Percentiles rank a stretch among this genome's conserved stretches.
Evolutionary conservation across 768 basidiomycete genomes (phyloP).

Genomic region (Neoboletus magnificus): DNA sequence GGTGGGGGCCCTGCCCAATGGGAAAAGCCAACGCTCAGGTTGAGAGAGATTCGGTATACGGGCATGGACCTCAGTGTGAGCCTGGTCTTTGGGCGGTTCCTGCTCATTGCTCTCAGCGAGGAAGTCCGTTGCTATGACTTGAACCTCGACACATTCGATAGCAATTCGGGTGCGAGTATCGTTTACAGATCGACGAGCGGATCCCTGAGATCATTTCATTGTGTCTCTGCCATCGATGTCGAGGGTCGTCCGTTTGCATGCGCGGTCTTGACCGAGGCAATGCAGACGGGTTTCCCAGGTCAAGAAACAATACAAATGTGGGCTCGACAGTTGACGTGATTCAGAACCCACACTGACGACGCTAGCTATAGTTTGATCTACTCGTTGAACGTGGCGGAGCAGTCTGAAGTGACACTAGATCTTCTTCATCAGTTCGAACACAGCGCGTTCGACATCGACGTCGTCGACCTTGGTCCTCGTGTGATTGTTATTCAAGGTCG

Average conservation of each 20-base stretch:
- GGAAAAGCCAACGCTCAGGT: not conserved
- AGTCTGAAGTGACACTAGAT: conserved; percentile 3
- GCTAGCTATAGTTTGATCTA: conserved; percentile 4
- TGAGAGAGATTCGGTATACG: conserved; percentile 8
- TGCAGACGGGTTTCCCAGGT: not conserved
- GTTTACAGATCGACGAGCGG: conserved; percentile 5
- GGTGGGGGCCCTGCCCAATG: not conserved
- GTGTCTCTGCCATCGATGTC: conserved; percentile 9
- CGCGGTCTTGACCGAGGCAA: conserved; percentile 5
- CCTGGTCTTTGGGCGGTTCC: conserved; percentile 16
- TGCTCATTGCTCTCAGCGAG: conserved; percentile 12
- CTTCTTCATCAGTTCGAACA: conserved; percentile 15
- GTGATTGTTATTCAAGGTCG: conserved; percentile 4
- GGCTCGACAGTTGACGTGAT: not conserved
- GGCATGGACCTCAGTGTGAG: not conserved
- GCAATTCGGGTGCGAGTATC: conserved; percentile 1
- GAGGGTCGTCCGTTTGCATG: conserved; percentile 17
- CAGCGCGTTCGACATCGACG: not conserved
- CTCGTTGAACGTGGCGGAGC: conserved; percentile 1
- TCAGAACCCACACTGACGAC: not conserved
- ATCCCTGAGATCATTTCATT: not conserved
- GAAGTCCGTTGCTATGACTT: conserved; percentile 15
- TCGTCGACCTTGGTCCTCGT: conserved; percentile 16
- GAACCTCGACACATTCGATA: not conserved
- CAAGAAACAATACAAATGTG: conserved; percentile 1